Conservation (phyloP, 352 stramenopile species). For the Phytophthora tubulina region DNA sequence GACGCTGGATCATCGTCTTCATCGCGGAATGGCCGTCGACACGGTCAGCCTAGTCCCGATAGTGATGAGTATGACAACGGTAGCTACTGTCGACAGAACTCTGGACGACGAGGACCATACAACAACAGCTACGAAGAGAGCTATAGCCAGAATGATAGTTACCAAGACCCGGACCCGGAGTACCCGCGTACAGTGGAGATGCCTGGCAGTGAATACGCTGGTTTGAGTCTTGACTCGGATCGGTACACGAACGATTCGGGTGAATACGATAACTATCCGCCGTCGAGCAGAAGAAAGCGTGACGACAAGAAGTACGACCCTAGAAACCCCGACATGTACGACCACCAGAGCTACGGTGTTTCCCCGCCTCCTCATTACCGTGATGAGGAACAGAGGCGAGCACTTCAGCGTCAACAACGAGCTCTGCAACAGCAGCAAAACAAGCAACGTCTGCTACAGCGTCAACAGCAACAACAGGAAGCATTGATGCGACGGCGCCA, state of each 20-base stretch:
- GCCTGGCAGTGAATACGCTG: constrained; percentile 25
- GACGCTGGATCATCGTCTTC: constrained; percentile 29
- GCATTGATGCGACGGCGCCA: constrained; percentile 26
- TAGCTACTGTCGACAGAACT: constrained; percentile 20
- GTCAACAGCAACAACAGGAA: constrained; percentile 43
- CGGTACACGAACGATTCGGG: constrained; percentile 32
- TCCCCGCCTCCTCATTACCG: constrained; percentile 33
- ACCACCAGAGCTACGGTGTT: constrained; percentile 27
- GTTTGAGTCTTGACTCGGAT: constrained; percentile 26
- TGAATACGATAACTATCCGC: constrained; percentile 33
- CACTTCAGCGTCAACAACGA: constrained; percentile 44
- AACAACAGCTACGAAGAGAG: constrained; percentile 34
- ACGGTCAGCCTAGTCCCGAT: constrained; percentile 14
- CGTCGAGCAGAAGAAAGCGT: constrained; percentile 21
- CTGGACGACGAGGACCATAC: constrained; percentile 21
- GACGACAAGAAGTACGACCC: constrained; percentile 40
- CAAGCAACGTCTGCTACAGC: constrained; percentile 38
- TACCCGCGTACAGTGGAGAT: constrained; percentile 36
- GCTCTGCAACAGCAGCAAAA: constrained; percentile 41
- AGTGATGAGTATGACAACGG: constrained; percentile 32
- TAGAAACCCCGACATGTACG: constrained; percentile 41
- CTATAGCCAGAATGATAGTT: constrained; percentile 35
- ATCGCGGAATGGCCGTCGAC: constrained; percentile 7
- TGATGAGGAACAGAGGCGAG: constrained; percentile 33
- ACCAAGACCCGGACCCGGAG: constrained; percentile 37